Conservation (phyloP, 1,284 basidiomycete species). For the Austropuccinia psidii region DNA sequence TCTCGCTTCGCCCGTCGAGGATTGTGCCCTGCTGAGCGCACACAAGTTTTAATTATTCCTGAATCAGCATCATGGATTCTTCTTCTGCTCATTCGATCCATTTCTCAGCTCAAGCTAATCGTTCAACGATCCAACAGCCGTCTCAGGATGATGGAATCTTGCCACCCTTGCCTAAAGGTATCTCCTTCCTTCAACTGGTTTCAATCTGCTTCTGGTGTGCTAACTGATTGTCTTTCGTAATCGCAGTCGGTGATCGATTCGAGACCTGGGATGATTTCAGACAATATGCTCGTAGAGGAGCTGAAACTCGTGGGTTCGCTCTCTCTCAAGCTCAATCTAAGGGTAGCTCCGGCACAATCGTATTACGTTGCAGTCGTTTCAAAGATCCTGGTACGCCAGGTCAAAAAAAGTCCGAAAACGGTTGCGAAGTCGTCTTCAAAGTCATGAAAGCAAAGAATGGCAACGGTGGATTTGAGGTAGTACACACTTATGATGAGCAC, state of each 20-base stretch:
- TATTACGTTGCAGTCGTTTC: slow-evolving; percentile 22
- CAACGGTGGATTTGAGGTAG: slow-evolving; percentile 15
- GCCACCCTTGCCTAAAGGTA: no score
- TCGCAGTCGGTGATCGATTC: slow-evolving; percentile 24
- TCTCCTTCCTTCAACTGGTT: no score
- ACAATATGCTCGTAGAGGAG: slow-evolving; percentile 1
- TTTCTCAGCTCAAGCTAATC: no score
- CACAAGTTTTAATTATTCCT: no score
- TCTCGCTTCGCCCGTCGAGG: no score
- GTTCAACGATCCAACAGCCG: no score
- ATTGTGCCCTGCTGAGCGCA: no score
- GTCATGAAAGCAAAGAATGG: slow-evolving; percentile 15
- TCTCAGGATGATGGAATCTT: no score
- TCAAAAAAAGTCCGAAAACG: slow-evolving; percentile 31
- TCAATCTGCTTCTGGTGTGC: no score
- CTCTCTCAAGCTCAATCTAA: slow-evolving; percentile 20
- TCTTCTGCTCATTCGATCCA: no score
- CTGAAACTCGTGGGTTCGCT: slow-evolving; percentile 20
- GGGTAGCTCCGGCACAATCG: slow-evolving; percentile 19
- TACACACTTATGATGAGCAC: background rate
- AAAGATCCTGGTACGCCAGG: slow-evolving; percentile 23
- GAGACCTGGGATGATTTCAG: slow-evolving; percentile 24
- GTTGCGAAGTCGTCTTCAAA: slow-evolving; percentile 18
- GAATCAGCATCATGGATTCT: no score
- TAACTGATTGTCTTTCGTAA: no score